Evolutionary conservation across 495 filamentous ascomycete genomes (phyloP).

Genomic region (Hypoxylon lenormandii): DNA sequence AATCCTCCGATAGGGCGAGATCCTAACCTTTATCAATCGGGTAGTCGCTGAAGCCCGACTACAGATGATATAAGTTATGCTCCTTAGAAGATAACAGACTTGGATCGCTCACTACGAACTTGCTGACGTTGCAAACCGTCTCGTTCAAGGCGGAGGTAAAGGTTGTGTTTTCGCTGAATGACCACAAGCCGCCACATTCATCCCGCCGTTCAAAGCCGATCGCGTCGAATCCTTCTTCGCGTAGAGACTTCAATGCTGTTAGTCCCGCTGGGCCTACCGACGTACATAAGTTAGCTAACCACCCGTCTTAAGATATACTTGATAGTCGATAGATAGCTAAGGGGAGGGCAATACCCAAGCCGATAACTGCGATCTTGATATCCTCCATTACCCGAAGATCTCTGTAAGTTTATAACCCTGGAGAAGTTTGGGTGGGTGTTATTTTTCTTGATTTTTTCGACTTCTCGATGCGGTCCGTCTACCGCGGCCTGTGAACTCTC

Average conservation of each 20-base stretch:
- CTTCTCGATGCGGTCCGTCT: too few species aligned
- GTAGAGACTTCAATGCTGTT: constrained; percentile 32
- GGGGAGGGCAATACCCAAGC: constrained; percentile 19
- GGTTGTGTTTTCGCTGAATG: constrained; percentile 9
- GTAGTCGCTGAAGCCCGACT: constrained; percentile 37
- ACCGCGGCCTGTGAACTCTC: too few species aligned
- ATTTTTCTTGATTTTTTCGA: too few species aligned
- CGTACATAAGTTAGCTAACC: not conserved
- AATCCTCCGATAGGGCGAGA: too few species aligned
- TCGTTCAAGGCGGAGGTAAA: constrained; percentile 32
- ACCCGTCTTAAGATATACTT: not conserved
- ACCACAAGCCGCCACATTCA: constrained; percentile 41
- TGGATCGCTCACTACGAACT: constrained; percentile 23
- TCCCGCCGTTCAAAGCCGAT: constrained; percentile 42
- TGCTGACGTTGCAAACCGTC: constrained; percentile 37
- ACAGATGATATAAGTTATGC: not conserved
- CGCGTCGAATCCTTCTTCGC: constrained; percentile 40
- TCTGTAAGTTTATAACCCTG: not conserved
- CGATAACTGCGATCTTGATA: constrained; percentile 31
- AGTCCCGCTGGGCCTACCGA: constrained; percentile 34
- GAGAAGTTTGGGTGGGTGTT: too few species aligned
- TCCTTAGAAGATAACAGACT: not conserved
- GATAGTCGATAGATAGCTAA: not conserved
- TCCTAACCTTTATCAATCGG: constrained; percentile 27
- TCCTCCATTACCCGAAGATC: constrained; percentile 4